phyloP scores from a whole-genome alignment of 2,329 filamentous ascomycete genomes.

The Bisporella sp. region DNA sequence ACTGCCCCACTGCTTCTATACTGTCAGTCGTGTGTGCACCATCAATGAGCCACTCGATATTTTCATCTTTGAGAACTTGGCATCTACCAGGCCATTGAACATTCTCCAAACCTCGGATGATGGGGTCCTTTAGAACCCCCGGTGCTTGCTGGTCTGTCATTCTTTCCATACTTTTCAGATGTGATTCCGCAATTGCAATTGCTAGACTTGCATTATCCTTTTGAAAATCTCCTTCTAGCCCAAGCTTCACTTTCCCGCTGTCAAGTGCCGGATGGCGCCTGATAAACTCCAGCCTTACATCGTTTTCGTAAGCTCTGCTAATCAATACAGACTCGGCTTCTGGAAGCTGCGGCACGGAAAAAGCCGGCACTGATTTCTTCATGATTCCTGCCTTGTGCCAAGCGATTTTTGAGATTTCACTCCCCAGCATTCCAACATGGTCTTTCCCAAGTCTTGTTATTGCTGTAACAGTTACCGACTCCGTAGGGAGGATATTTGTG shows the following conservation, averaged over 20 bases:
- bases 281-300: constrained; percentile 16
- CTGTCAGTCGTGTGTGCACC: constrained; percentile 91
- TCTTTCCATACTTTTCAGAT: constrained; percentile 34
- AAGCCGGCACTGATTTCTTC: constrained; percentile 57
- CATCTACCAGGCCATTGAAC: constrained; percentile 77
- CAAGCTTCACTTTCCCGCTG: constrained; percentile 35
- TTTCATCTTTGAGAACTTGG: constrained; percentile 46
- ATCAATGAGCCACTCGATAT: constrained; percentile 81
- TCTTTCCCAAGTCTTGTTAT: constrained; percentile 82
- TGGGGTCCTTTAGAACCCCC: constrained; percentile 47
- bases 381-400: constrained; percentile 93
- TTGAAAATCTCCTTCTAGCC: constrained; percentile 48
- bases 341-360: constrained; percentile 52
- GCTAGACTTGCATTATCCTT: constrained; percentile 54
- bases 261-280: constrained; percentile 29
- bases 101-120: constrained; percentile 64
- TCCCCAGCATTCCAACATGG: constrained; percentile 73
- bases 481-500: constrained; percentile 69
- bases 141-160: background rate
- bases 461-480: constrained; percentile 53
- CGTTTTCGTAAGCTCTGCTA: constrained; percentile 44
- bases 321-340: constrained; percentile 53
- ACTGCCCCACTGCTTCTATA: constrained; percentile 69
- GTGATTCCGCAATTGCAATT: constrained; percentile 44
- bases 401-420: constrained; percentile 72